Evolutionary conservation across 2,329 filamentous ascomycete species (phyloP).

Genomic region (Xenosphaeropsis pyriputrescens): DNA sequence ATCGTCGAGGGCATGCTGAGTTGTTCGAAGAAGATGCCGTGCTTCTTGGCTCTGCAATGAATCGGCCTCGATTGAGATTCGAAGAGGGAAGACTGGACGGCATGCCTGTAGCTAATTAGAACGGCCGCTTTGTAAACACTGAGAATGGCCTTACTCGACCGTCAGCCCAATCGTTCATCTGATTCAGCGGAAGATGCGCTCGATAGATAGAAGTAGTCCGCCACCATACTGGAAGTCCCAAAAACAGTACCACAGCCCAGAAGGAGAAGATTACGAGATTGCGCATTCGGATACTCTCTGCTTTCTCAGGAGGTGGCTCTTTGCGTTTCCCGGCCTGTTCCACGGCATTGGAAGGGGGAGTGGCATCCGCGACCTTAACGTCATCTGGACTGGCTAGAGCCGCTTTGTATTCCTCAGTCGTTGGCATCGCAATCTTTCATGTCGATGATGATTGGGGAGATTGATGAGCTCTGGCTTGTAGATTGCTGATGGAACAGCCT

Average conservation of each 20-base stretch:
- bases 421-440: background rate
- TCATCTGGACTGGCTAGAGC: conserved; percentile 1
- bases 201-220: conserved; percentile 86
- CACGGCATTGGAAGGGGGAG: conserved; percentile 11
- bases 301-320: conserved; percentile 59
- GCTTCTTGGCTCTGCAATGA: conserved; percentile 51
- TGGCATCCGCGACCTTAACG: conserved; percentile 3
- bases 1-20: conserved; percentile 75
- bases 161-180: conserved; percentile 86
- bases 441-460: background rate
- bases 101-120: conserved; percentile 47
- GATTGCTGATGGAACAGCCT: no score
- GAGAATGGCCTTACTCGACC: conserved; percentile 48
- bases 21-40: conserved; percentile 60
- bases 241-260: conserved; percentile 69
- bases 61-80: conserved; percentile 62
- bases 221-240: conserved; percentile 93
- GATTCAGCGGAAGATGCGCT: conserved; percentile 64
- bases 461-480: background rate
- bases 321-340: conserved; percentile 12
- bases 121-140: background rate
- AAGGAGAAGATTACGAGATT: conserved; percentile 71
- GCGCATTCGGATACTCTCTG: conserved; percentile 53
- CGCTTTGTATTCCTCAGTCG: background rate
- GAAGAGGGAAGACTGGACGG: conserved; percentile 74